A percentile compares a stretch with the other conserved stretches of the same genome.
Conservation (phyloP, 2,329 filamentous ascomycete genomes). For the Trichophyton schoenleinii region DNA sequence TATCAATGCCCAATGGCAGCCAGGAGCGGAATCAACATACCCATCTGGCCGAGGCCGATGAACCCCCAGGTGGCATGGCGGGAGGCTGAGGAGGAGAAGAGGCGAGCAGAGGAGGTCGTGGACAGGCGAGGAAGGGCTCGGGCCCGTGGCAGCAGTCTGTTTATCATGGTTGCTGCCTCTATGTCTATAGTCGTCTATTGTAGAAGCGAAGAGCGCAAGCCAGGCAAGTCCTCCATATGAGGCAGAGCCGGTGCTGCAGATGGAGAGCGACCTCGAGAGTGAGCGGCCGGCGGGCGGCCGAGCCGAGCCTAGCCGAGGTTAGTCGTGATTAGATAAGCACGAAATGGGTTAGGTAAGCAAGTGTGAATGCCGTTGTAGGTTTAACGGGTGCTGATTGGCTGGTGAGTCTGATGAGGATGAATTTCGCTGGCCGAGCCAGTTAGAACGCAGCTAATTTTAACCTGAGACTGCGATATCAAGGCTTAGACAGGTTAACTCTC, state of each 20-base stretch:
- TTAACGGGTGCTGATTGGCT: no score
- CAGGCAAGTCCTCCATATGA: no score
- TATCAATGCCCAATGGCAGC: background rate
- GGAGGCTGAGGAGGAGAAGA: conserved; percentile 37
- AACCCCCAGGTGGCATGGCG: conserved; percentile 45
- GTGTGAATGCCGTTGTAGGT: no score
- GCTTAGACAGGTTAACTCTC: background rate
- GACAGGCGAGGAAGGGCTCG: background rate
- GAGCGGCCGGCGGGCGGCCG: background rate
- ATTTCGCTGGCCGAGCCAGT: no score
- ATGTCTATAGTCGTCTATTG: background rate
- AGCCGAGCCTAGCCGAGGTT: background rate
- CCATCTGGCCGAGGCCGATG: conserved; percentile 50
- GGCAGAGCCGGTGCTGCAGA: background rate
- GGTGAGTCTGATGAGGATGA: no score
- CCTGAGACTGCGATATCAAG: background rate
- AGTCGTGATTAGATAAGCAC: background rate
- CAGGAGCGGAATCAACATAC: conserved; percentile 26
- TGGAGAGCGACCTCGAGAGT: background rate
- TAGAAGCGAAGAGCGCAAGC: no score
- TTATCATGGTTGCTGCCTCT: background rate
- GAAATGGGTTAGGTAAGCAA: no score
- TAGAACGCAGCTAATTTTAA: background rate
- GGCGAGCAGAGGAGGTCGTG: background rate
- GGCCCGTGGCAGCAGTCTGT: background rate